phyloP scores from a whole-genome alignment of 75 land plant species.

The Azolla pinnata region DNA sequence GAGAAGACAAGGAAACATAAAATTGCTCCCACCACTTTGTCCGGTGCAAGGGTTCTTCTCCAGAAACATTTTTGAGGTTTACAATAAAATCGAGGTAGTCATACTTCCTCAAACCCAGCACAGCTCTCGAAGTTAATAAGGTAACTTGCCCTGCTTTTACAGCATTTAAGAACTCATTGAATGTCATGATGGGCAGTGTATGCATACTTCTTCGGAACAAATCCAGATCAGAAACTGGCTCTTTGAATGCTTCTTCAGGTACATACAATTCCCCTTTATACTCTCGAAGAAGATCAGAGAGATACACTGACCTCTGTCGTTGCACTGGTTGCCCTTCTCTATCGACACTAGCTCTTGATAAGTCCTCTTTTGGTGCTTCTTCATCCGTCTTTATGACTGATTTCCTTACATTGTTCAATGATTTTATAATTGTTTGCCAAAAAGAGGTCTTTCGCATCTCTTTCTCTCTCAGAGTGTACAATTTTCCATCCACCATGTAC shows the following conservation, averaged over 20 bases:
- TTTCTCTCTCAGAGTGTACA: conserved; percentile 52
- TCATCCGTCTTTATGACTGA: not conserved
- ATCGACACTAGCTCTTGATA: conserved; percentile 3
- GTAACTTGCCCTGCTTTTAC: conserved; percentile 43
- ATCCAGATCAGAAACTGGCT: conserved; percentile 50
- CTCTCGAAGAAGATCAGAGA: conserved; percentile 72
- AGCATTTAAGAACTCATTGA: conserved; percentile 47
- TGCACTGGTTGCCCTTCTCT: conserved; percentile 11
- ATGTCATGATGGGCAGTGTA: conserved; percentile 54
- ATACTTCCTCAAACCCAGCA: conserved; percentile 1
- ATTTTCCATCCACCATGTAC: conserved; percentile 39
- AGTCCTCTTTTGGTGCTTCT: conserved; percentile 1
- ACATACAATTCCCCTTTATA: conserved; percentile 78
- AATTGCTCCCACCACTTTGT: conserved; percentile 44
- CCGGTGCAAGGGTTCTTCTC: conserved; percentile 40
- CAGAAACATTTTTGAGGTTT: conserved; percentile 61
- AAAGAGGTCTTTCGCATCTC: conserved; percentile 21
- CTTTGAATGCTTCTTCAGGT: conserved; percentile 63
- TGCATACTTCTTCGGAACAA: conserved; percentile 46
- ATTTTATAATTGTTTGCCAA: conserved; percentile 12
- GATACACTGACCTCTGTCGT: conserved; percentile 30
- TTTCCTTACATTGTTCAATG: not conserved
- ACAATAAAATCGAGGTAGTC: conserved; percentile 59
- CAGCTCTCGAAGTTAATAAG: conserved; percentile 52
- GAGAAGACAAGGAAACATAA: not conserved